These are phyloP conservation scores for Aegilops umbellulata DNA, from an alignment of 176 grass and related monocot species.

Conservation along the genomic window DNA sequence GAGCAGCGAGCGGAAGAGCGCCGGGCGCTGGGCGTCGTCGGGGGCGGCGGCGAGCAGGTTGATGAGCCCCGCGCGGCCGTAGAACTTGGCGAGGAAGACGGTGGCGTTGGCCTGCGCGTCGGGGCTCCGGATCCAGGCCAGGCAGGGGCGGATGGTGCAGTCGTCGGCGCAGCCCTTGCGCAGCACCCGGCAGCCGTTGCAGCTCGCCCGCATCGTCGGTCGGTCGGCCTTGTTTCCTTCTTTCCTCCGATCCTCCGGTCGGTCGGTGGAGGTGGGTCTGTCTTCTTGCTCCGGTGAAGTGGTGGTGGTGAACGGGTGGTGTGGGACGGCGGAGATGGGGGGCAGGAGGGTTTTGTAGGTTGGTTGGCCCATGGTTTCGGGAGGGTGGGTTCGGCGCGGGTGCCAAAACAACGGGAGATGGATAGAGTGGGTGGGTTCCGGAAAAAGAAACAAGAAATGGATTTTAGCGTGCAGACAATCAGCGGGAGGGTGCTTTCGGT, in stretches of 20 bases:
- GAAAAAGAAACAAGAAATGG: no score
- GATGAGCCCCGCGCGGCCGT: conserved; percentile 66
- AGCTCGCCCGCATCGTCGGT: conserved; percentile 54
- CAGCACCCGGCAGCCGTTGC: conserved; percentile 70
- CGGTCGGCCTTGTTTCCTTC: no score
- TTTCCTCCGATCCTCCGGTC: no score
- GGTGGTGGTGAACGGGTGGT: no score
- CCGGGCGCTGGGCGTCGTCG: conserved; percentile 34
- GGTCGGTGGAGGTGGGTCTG: no score
- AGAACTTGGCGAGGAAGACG: conserved; percentile 84
- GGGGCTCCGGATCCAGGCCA: conserved; percentile 58
- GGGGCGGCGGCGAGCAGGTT: conserved; percentile 53
- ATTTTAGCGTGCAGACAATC: no score
- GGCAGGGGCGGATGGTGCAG: conserved; percentile 66
- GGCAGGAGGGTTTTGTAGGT: neutral
- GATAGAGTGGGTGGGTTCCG: no score
- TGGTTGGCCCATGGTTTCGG: conserved; percentile 37
- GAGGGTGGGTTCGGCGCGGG: conserved; percentile 30
- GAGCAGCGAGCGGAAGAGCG: conserved; percentile 47
- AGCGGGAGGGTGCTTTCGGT: no score
- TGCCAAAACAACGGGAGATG: neutral
- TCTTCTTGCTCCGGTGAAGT: no score
- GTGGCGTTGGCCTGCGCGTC: conserved; percentile 73
- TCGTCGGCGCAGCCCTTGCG: conserved; percentile 58
- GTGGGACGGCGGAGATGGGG: no score